A percentile compares a stretch with the other conserved stretches of the same genome.
These are phyloP conservation scores for Catunica adiposa DNA, from an alignment of 2,329 filamentous ascomycete species.

Conservation along the genomic window DNA sequence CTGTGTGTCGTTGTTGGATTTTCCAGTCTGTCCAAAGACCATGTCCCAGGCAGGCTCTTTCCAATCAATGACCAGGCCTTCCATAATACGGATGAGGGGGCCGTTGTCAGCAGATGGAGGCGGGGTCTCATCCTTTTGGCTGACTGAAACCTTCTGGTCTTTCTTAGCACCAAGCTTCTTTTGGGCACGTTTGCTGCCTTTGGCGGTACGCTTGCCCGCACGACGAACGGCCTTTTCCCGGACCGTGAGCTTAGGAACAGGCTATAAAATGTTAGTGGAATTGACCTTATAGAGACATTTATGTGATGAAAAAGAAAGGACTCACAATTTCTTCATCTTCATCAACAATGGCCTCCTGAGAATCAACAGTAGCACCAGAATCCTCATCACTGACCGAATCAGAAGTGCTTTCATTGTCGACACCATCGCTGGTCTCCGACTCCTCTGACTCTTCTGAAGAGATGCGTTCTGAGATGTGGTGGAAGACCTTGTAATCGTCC, in stretches of 20 bases:
- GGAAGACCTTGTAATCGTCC: slow-evolving; percentile 41
- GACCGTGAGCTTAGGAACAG: not conserved
- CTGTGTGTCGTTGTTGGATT: slow-evolving; percentile 28
- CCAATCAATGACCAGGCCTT: slow-evolving; percentile 84
- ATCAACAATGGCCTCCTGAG: slow-evolving; percentile 34
- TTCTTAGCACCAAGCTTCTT: slow-evolving; percentile 20
- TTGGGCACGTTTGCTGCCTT: not conserved
- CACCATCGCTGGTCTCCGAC: slow-evolving; percentile 29
- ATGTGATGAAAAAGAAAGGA: not conserved
- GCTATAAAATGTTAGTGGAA: not conserved
- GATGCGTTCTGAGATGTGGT: slow-evolving; percentile 32
- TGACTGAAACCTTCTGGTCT: slow-evolving; percentile 20
- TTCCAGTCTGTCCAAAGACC: slow-evolving; percentile 43
- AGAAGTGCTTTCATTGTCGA: slow-evolving; percentile 22
- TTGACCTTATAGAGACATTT: not conserved
- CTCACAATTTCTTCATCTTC: slow-evolving; percentile 31
- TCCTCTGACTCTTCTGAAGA: slow-evolving; percentile 26
- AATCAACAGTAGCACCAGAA: slow-evolving; percentile 28
- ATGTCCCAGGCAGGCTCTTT: slow-evolving; percentile 48
- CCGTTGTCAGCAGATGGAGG: slow-evolving; percentile 31
- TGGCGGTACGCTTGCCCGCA: slow-evolving; percentile 19
- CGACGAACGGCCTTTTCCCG: slow-evolving; percentile 5
- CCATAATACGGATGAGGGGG: slow-evolving; percentile 60
- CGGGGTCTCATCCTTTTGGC: slow-evolving; percentile 23
- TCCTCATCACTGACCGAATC: slow-evolving; percentile 16